Percentiles rank a stretch among this genome's conserved stretches.
These are phyloP conservation scores for Emmonsia crescens DNA, from an alignment of 2,329 filamentous ascomycete genomes.

Conservation along the genomic window DNA sequence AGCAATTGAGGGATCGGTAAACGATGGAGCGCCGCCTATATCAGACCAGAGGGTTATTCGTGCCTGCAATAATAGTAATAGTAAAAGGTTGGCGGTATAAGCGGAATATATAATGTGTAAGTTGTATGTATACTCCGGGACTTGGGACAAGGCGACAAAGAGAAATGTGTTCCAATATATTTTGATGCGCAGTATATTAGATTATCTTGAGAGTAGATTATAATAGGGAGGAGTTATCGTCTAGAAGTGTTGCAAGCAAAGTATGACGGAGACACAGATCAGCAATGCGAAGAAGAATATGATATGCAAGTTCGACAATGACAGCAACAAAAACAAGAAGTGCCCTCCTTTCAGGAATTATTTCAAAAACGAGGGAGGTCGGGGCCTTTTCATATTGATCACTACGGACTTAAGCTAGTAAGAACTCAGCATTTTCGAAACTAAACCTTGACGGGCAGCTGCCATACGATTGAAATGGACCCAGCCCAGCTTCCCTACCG, in stretches of 20 bases:
- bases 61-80: background rate
- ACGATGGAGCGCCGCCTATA: background rate
- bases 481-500: background rate
- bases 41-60: background rate
- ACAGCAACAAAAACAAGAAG: background rate
- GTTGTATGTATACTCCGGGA: background rate
- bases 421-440: background rate
- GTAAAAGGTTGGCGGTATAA: background rate
- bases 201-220: background rate
- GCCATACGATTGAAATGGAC: background rate
- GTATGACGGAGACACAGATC: constrained; percentile 1
- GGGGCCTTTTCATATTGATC: constrained; percentile 2
- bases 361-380: background rate
- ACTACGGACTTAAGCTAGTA: background rate
- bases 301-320: background rate
- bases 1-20: background rate
- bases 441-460: background rate
- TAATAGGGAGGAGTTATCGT: background rate
- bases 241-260: background rate
- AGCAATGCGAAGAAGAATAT: background rate
- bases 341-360: background rate
- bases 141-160: background rate
- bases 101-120: background rate
- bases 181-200: background rate
- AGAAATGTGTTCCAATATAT: background rate